Base-by-base conservation (phyloP, 768 basidiomycete species). In the Termitomyces sp. region DNA sequence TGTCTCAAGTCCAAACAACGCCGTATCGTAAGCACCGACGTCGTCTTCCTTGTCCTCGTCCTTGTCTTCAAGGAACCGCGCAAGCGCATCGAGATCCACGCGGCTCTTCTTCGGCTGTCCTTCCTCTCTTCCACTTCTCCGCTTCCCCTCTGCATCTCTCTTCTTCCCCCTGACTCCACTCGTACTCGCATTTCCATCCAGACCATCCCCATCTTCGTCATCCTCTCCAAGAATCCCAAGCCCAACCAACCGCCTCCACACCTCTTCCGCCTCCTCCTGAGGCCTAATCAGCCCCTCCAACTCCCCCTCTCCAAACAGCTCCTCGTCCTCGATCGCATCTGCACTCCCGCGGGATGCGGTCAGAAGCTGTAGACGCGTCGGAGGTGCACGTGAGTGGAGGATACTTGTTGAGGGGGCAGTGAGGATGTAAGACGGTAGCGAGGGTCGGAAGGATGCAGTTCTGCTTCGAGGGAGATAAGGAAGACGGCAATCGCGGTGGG, bases 391-490 rank as follows among this genome's bases (percentile, higher is more conserved):
- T 53, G 60, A 69, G 56, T 59, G 73, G 50, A 62, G 66, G 47
- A 62, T 69, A 56, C 63, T 57, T 20, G 52, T 20, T 7, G 66
- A 59, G 26, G 72, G 66, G 18, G 79, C 79, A 5, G 82, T 80
- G 7, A 90, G 78, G 37, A 88, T 71, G 63, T 86, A 85, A 1
- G 78, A 74, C 44, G 68, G 24, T 53, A 63, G 37, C 52, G 54
- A 58, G 32, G 62, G 32, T 51, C 18, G 30, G 2, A 34, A 26
- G 26, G 74, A 68, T 82, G 80, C 10, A 72, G 70, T 63, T 88
- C 87, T 4, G 84, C 85, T 76, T 93, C 92, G 36, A 91, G 71
- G 0, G 86, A 82, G 53, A 91, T 78, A 26, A 93, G 76, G 56
- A 90, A 74, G 8, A 90, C 65, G 14, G 88, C 91, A 65, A 86